Conservation (phyloP, 2,329 filamentous ascomycete species). For the Colletotrichum trifolii region DNA sequence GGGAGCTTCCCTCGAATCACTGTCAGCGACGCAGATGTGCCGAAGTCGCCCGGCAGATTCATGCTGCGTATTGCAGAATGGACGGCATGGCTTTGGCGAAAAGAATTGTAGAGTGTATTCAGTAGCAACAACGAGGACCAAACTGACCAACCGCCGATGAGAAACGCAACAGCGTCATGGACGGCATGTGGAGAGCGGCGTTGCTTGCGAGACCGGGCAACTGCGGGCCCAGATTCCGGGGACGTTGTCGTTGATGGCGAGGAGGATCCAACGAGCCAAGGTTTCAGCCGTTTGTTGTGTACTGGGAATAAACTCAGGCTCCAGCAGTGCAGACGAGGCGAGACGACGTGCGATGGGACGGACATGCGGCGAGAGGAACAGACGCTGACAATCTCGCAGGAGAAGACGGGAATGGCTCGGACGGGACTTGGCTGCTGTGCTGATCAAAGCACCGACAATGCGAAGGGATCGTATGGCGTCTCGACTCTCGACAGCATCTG, state of each 20-base stretch:
- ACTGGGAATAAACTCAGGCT: not conserved
- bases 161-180: conserved; percentile 4
- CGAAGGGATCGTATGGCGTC: too few relatives aligned
- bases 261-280: not conserved
- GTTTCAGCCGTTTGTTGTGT: not conserved
- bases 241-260: conserved; percentile 4
- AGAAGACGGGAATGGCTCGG: not conserved
- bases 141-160: not conserved
- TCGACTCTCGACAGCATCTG: too few relatives aligned
- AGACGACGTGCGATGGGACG: not conserved
- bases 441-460: conserved; percentile 11
- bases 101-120: not conserved
- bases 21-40: too few relatives aligned
- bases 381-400: conserved; percentile 24
- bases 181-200: conserved; percentile 8
- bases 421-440: conserved; percentile 1
- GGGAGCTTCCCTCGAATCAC: not conserved
- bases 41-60: too few relatives aligned
- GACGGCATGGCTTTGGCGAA: not conserved
- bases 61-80: not conserved
- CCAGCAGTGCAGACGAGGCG: not conserved
- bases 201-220: conserved; percentile 14
- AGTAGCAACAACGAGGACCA: not conserved
- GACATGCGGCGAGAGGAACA: conserved; percentile 20
- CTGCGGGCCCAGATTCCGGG: conserved; percentile 6